Conservation (phyloP, 2,329 filamentous ascomycete species). For the Ophiostoma sp. region DNA sequence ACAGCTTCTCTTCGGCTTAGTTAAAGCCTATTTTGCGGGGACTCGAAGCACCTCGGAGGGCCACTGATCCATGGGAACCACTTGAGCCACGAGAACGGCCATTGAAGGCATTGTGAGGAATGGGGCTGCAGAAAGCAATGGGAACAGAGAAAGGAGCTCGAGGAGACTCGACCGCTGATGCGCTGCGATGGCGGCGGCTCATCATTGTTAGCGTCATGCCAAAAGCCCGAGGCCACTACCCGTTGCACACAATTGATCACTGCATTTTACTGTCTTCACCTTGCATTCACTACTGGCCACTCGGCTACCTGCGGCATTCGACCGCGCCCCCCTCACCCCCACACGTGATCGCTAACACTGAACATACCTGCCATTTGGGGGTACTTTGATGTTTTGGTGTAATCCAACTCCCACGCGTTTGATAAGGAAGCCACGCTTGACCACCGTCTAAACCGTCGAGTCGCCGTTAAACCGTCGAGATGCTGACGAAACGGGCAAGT, state of each 20-base stretch:
- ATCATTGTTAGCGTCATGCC: not conserved
- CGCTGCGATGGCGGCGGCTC: not conserved
- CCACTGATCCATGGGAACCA: not conserved
- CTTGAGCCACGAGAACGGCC: not conserved
- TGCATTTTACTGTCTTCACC: too few species aligned
- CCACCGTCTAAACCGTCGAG: too few species aligned
- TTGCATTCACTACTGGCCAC: not conserved
- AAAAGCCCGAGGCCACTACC: not conserved
- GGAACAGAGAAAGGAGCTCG: not conserved
- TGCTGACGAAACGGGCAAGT: conserved; percentile 1
- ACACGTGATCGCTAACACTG: conserved; percentile 29
- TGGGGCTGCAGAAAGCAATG: not conserved
- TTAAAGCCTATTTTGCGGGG: conserved; percentile 4
- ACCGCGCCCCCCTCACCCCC: not conserved
- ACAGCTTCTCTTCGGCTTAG: conserved; percentile 2
- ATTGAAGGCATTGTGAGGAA: conserved; percentile 5
- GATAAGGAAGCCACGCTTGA: conserved; percentile 3
- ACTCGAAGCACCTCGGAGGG: not conserved
- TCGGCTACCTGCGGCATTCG: conserved; percentile 36
- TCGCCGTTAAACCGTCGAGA: conserved; percentile 1
- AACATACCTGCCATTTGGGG: not conserved
- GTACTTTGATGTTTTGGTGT: not conserved
- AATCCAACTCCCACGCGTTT: not conserved
- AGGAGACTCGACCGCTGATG: not conserved
- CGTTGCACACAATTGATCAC: too few species aligned